These are phyloP conservation scores for Amylostereum areolatum DNA, from an alignment of 1,284 basidiomycete genomes.

Conservation along the genomic window DNA sequence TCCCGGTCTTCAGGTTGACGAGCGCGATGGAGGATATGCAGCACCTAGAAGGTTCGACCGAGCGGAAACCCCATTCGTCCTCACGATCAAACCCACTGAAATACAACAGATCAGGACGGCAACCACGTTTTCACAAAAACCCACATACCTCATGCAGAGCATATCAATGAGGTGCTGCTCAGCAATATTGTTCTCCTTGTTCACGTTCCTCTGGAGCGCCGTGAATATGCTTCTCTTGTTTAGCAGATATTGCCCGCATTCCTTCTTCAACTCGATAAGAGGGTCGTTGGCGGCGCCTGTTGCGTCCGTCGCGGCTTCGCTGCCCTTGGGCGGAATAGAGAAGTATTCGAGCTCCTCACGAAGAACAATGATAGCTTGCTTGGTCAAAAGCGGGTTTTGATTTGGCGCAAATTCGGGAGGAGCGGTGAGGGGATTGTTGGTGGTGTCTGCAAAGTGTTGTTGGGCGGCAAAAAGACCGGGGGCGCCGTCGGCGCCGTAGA, in stretches of 20 bases:
- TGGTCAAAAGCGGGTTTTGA: slow-evolving; percentile 89
- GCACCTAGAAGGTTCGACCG: slow-evolving; percentile 91
- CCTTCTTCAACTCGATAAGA: slow-evolving; percentile 73
- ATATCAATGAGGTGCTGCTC: slow-evolving; percentile 99
- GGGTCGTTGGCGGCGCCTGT: slow-evolving; percentile 74
- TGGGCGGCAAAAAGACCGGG: slow-evolving; percentile 79
- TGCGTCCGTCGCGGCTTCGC: slow-evolving; percentile 59
- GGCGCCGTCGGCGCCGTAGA: slow-evolving; percentile 80
- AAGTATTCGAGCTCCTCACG: slow-evolving; percentile 99
- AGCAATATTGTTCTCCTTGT: slow-evolving; percentile 98
- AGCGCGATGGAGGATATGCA: slow-evolving; percentile 98
- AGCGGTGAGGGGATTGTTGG: slow-evolving; percentile 22
- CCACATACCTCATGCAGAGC: slow-evolving; percentile 93
- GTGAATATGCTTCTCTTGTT: slow-evolving; percentile 94
- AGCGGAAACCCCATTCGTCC: slow-evolving; percentile 96
- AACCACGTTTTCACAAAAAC: slow-evolving; percentile 5
- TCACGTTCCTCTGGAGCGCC: slow-evolving; percentile 95
- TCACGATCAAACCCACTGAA: slow-evolving; percentile 90
- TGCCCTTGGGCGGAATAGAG: slow-evolving; percentile 80
- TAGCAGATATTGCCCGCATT: slow-evolving; percentile 84
- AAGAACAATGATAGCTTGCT: slow-evolving; percentile 98
- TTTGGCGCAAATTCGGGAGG: slow-evolving; percentile 59
- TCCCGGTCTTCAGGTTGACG: slow-evolving; percentile 96
- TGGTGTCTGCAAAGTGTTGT: slow-evolving; percentile 66
- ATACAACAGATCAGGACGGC: slow-evolving; percentile 7